phyloP scores from a whole-genome alignment of 192 early-diverging fungal species.

The Podila epicladia region DNA sequence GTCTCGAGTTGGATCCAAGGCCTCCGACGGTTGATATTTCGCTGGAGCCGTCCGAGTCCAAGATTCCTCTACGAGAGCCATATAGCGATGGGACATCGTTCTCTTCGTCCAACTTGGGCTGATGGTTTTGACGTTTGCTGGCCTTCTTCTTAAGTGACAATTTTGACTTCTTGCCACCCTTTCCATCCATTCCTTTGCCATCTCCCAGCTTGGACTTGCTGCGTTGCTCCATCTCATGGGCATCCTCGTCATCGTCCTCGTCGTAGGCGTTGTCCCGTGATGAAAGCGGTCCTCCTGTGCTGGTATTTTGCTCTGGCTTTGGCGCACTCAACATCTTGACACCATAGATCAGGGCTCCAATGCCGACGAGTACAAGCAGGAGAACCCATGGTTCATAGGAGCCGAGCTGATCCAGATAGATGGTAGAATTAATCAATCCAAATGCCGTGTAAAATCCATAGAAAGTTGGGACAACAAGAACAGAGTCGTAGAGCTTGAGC shows the following conservation, averaged over 20 bases:
- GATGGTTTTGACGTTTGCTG: constrained; percentile 21
- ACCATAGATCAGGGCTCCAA: constrained; percentile 63
- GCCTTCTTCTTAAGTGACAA: constrained; percentile 21
- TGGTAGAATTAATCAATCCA: constrained; percentile 66
- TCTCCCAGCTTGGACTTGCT: constrained; percentile 1
- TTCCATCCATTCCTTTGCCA: neutral
- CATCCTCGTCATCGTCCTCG: constrained; percentile 5
- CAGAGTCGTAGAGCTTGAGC: constrained; percentile 65
- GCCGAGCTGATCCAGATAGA: constrained; percentile 64
- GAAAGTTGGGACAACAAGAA: constrained; percentile 68
- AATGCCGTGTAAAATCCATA: constrained; percentile 67
- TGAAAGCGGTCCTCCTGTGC: neutral
- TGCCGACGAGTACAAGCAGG: constrained; percentile 59
- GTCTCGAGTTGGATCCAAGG: neutral
- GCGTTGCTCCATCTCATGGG: constrained; percentile 10
- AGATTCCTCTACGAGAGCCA: constrained; percentile 30
- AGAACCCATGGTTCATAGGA: constrained; percentile 62
- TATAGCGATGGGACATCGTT: constrained; percentile 36
- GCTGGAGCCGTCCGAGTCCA: constrained; percentile 29
- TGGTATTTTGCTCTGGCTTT: constrained; percentile 36
- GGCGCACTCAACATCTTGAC: constrained; percentile 59
- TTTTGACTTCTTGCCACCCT: constrained; percentile 8
- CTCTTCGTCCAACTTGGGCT: constrained; percentile 17
- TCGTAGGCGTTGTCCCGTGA: neutral
- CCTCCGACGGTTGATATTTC: constrained; percentile 16